Percentiles rank a stretch among this genome's conserved stretches.
These are phyloP conservation scores for Fusarium compactum DNA, from an alignment of 2,329 filamentous ascomycete genomes.

Conservation along the genomic window DNA sequence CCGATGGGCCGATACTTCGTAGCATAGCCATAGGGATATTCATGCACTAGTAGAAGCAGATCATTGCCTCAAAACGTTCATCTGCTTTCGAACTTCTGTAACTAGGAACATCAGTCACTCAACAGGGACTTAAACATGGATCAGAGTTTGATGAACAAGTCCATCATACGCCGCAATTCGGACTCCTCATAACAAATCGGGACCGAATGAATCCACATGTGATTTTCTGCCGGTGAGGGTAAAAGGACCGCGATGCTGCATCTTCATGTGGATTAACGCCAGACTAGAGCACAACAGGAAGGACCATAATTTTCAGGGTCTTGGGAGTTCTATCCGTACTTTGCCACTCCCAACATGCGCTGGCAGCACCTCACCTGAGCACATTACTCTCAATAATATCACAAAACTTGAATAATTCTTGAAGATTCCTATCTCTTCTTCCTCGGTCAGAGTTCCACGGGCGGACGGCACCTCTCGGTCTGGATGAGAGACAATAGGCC, in stretches of 20 bases:
- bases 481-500: not conserved
- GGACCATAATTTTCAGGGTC: not conserved
- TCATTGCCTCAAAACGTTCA: accelerated
- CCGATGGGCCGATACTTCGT: not conserved
- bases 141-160: not conserved
- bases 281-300: not conserved
- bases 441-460: not conserved
- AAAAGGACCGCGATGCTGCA: not conserved
- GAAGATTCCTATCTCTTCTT: not conserved
- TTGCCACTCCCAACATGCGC: not conserved
- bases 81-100: not conserved
- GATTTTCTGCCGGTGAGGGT: too few relatives aligned
- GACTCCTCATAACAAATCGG: not conserved
- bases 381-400: not conserved
- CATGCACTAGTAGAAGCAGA: not conserved
- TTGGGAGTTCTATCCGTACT: not conserved
- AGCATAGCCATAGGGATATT: not conserved
- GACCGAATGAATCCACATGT: not conserved
- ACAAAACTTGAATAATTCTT: not conserved
- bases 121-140: not conserved
- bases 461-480: not conserved
- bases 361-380: accelerated
- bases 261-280: not conserved
- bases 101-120: not conserved
- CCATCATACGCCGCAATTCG: not conserved